Evolutionary conservation across 768 basidiomycete genomes (phyloP).

Genomic region (Podaxis sp.): DNA sequence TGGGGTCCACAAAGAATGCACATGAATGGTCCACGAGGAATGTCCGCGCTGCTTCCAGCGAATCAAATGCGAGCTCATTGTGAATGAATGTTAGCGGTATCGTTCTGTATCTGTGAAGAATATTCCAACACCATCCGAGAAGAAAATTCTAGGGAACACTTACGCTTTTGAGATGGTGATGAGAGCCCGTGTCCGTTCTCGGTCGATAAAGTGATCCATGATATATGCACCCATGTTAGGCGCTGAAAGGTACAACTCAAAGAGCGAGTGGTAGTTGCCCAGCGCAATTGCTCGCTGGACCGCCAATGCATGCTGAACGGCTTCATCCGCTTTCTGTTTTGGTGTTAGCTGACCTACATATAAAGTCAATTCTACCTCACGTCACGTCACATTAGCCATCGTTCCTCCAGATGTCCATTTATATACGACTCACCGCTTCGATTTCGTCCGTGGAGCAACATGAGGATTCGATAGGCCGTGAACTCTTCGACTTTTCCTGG

Average conservation of each 20-base stretch:
- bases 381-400: neutral
- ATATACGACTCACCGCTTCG: conserved; percentile 70
- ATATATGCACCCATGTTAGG: conserved; percentile 99
- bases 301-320: conserved; percentile 84
- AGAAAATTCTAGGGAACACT: conserved; percentile 32
- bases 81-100: conserved; percentile 77
- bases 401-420: neutral
- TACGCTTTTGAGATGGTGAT: conserved; percentile 93
- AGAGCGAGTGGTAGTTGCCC: conserved; percentile 93
- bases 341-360: conserved; percentile 97
- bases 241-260: conserved; percentile 77
- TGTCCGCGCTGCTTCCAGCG: conserved; percentile 53
- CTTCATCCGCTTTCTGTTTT: conserved; percentile 77
- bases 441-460: conserved; percentile 92
- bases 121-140: conserved; percentile 4
- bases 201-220: conserved; percentile 96
- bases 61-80: conserved; percentile 84
- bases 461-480: conserved; percentile 94
- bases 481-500: conserved; percentile 95
- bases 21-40: conserved; percentile 75
- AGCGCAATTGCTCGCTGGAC: conserved; percentile 89
- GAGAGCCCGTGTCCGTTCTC: conserved; percentile 85
- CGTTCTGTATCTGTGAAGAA: conserved; percentile 66
- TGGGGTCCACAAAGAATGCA: conserved; percentile 64
- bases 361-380: conserved; percentile 80